A percentile compares a stretch with the other conserved stretches of the same genome.
phyloP scores from a whole-genome alignment of 305 asterid genomes.

The Fraxinus angustifolia region DNA sequence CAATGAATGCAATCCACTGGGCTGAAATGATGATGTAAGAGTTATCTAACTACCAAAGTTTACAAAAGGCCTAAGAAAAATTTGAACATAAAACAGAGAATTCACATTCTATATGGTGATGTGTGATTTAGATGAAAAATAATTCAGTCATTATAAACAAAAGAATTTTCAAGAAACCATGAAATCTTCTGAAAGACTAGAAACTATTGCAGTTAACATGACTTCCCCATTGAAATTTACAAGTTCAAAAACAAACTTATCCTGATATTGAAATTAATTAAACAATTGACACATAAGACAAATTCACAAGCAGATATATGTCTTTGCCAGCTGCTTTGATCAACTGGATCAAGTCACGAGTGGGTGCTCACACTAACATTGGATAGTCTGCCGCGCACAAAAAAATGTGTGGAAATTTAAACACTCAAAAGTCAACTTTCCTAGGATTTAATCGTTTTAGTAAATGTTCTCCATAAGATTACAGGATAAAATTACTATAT shows the following conservation, averaged over 20 bases:
- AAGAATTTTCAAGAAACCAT: not conserved
- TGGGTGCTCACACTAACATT: not conserved
- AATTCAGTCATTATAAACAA: not conserved
- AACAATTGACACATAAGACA: not conserved
- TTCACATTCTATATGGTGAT: not conserved
- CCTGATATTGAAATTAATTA: not conserved
- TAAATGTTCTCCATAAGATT: not conserved
- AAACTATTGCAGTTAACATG: not conserved
- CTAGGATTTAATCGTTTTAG: not conserved
- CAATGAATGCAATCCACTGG: constrained; percentile 96
- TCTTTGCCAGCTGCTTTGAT: not conserved
- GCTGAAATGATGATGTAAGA: constrained; percentile 49
- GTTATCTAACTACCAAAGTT: constrained; percentile 25
- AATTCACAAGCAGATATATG: not conserved
- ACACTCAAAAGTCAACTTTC: not conserved
- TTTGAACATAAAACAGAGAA: not conserved
- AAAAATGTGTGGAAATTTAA: not conserved
- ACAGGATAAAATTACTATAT: not conserved
- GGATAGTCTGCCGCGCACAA: not conserved
- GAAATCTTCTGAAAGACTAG: not conserved
- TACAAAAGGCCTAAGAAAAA: not conserved
- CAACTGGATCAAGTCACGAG: not conserved
- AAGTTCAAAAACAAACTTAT: not conserved
- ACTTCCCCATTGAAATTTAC: not conserved
- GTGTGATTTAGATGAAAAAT: not conserved